These are phyloP conservation scores for Phaseolus lunatus DNA, from an alignment of 306 rosid genomes.

Conservation along the genomic window DNA sequence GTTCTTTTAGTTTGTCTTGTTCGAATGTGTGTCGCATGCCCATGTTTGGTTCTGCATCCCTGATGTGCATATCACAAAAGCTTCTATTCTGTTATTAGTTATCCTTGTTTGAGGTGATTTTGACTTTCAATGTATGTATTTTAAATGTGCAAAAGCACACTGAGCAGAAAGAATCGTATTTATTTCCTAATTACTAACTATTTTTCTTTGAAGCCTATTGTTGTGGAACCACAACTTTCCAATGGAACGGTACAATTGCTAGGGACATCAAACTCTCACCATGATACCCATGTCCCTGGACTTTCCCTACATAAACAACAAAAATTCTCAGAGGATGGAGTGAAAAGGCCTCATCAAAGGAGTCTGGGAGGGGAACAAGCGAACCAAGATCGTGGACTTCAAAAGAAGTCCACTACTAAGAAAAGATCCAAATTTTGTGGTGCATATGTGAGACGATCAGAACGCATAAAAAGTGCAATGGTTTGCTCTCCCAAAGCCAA, in stretches of 20 bases:
- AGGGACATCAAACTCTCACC: background rate
- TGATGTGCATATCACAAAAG: background rate
- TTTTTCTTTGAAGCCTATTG: slow-evolving; percentile 7
- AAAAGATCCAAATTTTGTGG: slow-evolving; percentile 30
- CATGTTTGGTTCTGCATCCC: background rate
- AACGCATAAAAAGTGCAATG: slow-evolving; percentile 52
- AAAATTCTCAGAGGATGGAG: background rate
- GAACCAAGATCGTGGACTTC: slow-evolving; percentile 20
- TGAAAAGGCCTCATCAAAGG: slow-evolving; percentile 5
- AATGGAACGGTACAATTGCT: slow-evolving; percentile 17
- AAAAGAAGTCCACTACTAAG: slow-evolving; percentile 41
- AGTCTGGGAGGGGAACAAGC: slow-evolving; percentile 11
- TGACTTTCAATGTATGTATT: background rate
- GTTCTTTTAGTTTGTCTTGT: background rate
- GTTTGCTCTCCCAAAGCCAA: slow-evolving; percentile 17
- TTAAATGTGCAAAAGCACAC: background rate
- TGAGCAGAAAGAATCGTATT: background rate
- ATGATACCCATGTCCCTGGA: background rate
- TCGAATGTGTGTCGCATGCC: background rate
- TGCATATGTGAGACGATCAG: slow-evolving; percentile 59
- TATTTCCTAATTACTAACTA: background rate
- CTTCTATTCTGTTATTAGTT: background rate
- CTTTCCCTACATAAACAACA: background rate
- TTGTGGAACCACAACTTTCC: slow-evolving; percentile 9
- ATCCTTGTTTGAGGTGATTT: background rate